Evolutionary conservation across 805 yeast genomes (phyloP), one percentile per base, ranked within the genome.

Genomic region (Tetrapisispora nanseiensis): DNA sequence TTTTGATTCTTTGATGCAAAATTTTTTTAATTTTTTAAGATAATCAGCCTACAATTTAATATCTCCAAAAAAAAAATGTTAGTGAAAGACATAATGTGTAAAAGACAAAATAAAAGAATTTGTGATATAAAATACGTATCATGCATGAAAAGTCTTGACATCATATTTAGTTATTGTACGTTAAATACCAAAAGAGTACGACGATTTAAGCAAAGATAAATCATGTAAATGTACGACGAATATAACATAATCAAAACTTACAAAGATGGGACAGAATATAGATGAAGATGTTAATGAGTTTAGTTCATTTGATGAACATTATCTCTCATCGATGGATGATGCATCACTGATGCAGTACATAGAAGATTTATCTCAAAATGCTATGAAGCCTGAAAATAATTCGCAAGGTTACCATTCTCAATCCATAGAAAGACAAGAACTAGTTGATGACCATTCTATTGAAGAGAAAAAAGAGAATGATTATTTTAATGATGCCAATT

Each of bases 271-370:
- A 6, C 21, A 16, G 7, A 15, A 12, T 35, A 15, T 20, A 13
- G 22, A 18, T 9, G 21, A 24, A 13, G 8, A 6, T 20, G 26
- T 7, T 28, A 18, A 3, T 6, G 13, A 18, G 11, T 23, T 13
- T 13, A 30, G 18, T n/a, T 13, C n/a, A 19, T 23, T 15, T 45
- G 18, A 36, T 36, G 39, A 36, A n/a, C n/a, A 13, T 7, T 30
- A 36, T 12, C 20, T 51, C 34, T 52, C 48, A n/a, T 36, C 41
- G 20, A 40, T 50, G 38, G 49, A 52, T 44, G 56, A 52, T 40
- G 52, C 48, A n/a, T 50, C 50, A 18, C 34, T 52, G 37, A 40
- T 52, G 9, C 49, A 49, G 20, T 50, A 50, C 32, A 46, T 52
- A 9, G 39, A 42, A 11, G 41, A 46, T n/a, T 31, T 50, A 19